phyloP scores from a whole-genome alignment of 495 filamentous ascomycete species.

The Letharia lupina region DNA sequence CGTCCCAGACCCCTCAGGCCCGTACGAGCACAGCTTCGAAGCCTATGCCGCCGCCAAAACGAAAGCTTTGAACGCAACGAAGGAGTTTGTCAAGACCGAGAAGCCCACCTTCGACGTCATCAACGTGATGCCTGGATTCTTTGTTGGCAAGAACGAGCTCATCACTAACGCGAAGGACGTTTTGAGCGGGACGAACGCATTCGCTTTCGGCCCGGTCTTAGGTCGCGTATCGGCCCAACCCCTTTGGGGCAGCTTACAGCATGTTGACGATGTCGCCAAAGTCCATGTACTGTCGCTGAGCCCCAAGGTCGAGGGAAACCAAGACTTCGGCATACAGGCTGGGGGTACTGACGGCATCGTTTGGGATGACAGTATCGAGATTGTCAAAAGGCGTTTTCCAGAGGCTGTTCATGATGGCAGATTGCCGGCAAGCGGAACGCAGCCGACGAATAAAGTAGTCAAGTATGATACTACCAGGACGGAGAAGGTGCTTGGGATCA shows the following conservation, averaged over 20 bases:
- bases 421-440: slow-evolving; percentile 29
- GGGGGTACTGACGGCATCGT: slow-evolving; percentile 22
- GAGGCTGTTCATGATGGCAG: slow-evolving; percentile 33
- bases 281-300: slow-evolving; percentile 37
- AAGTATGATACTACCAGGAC: slow-evolving; percentile 37
- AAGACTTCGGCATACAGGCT: slow-evolving; percentile 28
- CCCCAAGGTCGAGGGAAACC: slow-evolving; percentile 32
- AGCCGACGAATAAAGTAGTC: slow-evolving; percentile 28
- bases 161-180: slow-evolving; percentile 29
- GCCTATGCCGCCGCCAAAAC: slow-evolving; percentile 33
- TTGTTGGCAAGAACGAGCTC: slow-evolving; percentile 38
- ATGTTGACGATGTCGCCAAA: slow-evolving; percentile 38
- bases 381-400: slow-evolving; percentile 32
- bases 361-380: slow-evolving; percentile 35
- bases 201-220: slow-evolving; percentile 8
- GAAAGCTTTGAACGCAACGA: slow-evolving; percentile 34
- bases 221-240: background rate
- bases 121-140: slow-evolving; percentile 39
- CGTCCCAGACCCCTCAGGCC: slow-evolving; percentile 14
- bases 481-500: slow-evolving; percentile 37
- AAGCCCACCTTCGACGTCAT: slow-evolving; percentile 40
- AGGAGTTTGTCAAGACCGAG: slow-evolving; percentile 34
- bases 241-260: slow-evolving; percentile 32
- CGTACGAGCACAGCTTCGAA: slow-evolving; percentile 23
- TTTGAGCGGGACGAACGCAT: slow-evolving; percentile 11